Conservation (phyloP, 169 alveolate species). For the Plasmodium vinckei region DNA sequence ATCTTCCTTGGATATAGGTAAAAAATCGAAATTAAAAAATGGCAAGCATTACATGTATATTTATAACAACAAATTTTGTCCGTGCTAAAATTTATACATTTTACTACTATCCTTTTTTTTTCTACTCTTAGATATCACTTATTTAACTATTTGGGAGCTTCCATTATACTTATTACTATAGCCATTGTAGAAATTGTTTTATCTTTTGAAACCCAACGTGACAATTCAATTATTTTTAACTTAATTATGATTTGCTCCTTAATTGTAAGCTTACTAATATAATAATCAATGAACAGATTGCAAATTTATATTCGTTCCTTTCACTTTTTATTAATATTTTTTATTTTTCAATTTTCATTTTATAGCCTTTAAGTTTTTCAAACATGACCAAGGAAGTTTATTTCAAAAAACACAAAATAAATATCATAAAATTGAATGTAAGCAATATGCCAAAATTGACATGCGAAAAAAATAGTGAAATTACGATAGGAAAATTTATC, state of each 20-base stretch:
- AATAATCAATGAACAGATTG: background rate
- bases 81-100: background rate
- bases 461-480: background rate
- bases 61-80: background rate
- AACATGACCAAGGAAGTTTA: constrained; percentile 69
- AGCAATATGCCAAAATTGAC: background rate
- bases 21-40: background rate
- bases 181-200: constrained; percentile 43
- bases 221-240: constrained; percentile 58
- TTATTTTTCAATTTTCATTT: background rate
- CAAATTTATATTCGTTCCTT: background rate
- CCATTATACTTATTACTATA: constrained; percentile 30
- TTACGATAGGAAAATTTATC: background rate
- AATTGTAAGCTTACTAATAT: constrained; percentile 21
- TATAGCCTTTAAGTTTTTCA: constrained; percentile 61
- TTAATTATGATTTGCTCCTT: constrained; percentile 31
- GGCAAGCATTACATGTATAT: background rate
- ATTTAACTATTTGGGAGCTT: constrained; percentile 44
- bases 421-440: constrained; percentile 54
- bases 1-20: constrained; percentile 49
- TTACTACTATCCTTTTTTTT: background rate
- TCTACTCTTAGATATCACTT: constrained; percentile 41
- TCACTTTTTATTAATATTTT: background rate
- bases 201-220: constrained; percentile 67
- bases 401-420: constrained; percentile 47